Percentiles rank a stretch among this genome's conserved stretches.
Evolutionary conservation across 768 basidiomycete species (phyloP).

Genomic region (Termitomyces sp.): DNA sequence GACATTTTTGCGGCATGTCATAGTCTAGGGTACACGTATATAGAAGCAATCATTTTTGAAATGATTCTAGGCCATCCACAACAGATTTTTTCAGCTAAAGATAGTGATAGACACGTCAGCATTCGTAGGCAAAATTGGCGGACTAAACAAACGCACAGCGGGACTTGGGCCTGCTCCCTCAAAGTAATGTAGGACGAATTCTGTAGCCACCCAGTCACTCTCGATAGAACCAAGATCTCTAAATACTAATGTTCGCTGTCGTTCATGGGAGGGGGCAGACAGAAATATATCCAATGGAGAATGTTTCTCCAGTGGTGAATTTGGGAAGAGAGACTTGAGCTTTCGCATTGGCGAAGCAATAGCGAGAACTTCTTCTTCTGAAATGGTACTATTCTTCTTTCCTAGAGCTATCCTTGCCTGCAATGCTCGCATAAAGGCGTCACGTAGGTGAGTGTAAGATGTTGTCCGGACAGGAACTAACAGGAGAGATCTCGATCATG

Average conservation of each 20-base stretch:
- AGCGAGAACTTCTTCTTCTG: conserved; percentile 54
- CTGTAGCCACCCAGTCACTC: conserved; percentile 70
- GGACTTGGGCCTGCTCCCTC: conserved; percentile 70
- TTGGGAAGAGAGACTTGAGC: conserved; percentile 76
- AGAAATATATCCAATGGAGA: conserved; percentile 68
- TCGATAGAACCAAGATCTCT: conserved; percentile 73
- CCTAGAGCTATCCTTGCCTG: conserved; percentile 54
- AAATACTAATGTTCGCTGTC: conserved; percentile 56
- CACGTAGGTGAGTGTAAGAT: conserved; percentile 74
- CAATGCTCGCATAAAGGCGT: conserved; percentile 78
- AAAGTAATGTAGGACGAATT: conserved; percentile 75
- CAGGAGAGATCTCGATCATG: background rate
- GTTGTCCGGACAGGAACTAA: conserved; percentile 80
- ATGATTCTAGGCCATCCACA: conserved; percentile 33
- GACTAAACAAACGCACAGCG: conserved; percentile 44
- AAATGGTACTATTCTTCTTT: conserved; percentile 48
- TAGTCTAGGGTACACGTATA: background rate
- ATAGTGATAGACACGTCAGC: background rate
- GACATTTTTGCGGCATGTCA: background rate
- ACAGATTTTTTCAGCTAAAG: conserved; percentile 51
- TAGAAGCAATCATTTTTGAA: conserved; percentile 22
- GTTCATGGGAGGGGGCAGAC: conserved; percentile 49
- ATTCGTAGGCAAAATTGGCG: background rate
- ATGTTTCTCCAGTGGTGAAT: conserved; percentile 63
- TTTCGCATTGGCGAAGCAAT: conserved; percentile 64